Base-by-base conservation (phyloP, 164 flowering plant species). In the Stephania cephalantha region DNA sequence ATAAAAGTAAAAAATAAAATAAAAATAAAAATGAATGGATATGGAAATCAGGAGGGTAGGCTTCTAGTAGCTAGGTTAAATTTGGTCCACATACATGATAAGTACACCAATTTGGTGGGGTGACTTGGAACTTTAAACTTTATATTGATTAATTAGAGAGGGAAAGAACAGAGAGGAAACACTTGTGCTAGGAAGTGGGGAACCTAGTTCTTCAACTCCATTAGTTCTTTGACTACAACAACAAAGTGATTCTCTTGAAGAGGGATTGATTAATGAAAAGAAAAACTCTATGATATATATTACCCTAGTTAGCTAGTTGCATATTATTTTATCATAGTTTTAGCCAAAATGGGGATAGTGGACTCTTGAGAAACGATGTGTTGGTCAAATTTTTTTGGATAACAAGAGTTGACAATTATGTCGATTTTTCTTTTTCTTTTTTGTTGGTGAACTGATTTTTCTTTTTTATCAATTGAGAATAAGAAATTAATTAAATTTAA, bases 221-320 rank as follows among this genome's bases (percentile, higher is more conserved):
- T 68, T 68, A 68, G 71, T 68, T 68, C 71, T 31, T 68, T 68
- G 48, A 68, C 46, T 42, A n/a, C 44, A 44, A 68, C 71, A 17
- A 68, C 71, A 35, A 22, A 35, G 5, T 25, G 3, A n/a, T 9
- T 66, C 17, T 31, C 71, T 31, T 68, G 8, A 35, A 30, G 46
- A 31, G 17, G 17, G 71, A 4, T 68, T 35, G 46, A 30, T 68
- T 68, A n/a, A 30, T 2, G 20, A 68, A 30, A 31, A 68, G 42
- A 58, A 58, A 58, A 58, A 15, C 15, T 35, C 17, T 5, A 58
- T 58, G 64, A 15, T 50, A 15, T 50, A 35, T 4, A 35, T 58
- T 18, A n/a, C 7, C 64, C 64, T 15, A 58, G 64, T 58, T 58
- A 58, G 17, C 64, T 17, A 15, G 20, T 58, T 15, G 64, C 64